phyloP scores from a whole-genome alignment of 2,329 filamentous ascomycete species.

The Bipolaris bicolor region DNA sequence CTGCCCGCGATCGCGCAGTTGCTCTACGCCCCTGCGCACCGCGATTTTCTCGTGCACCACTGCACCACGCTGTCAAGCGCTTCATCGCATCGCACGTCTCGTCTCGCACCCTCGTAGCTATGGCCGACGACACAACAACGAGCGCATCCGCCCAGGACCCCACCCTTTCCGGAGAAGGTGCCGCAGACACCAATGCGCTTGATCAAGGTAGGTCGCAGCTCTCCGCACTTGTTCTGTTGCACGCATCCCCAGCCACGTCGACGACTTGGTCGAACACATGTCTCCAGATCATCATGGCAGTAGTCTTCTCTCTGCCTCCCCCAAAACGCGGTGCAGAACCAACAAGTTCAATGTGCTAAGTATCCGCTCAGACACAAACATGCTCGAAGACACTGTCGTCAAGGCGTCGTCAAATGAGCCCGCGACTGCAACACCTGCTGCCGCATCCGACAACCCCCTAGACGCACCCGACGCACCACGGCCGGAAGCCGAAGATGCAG shows the following conservation, averaged over 20 bases:
- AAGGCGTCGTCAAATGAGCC: constrained; percentile 60
- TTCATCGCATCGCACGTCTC: constrained; percentile 27
- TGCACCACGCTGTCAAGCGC: constrained; percentile 26
- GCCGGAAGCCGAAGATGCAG: constrained; percentile 61
- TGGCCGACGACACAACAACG: constrained; percentile 45
- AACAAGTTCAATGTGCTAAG: constrained; percentile 4
- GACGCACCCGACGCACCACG: constrained; percentile 71
- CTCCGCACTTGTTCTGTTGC: not conserved
- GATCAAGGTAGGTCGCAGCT: constrained; percentile 41
- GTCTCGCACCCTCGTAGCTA: constrained; percentile 27
- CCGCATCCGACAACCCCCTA: constrained; percentile 67
- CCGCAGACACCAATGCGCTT: constrained; percentile 31
- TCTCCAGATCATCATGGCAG: not conserved
- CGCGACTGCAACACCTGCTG: constrained; percentile 63
- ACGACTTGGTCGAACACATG: not conserved
- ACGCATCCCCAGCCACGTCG: constrained; percentile 11
- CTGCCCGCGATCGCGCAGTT: constrained; percentile 15
- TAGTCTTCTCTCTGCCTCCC: not conserved
- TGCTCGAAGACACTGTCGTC: constrained; percentile 48
- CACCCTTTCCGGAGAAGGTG: constrained; percentile 31
- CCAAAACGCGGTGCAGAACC: not conserved
- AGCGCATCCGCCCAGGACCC: constrained; percentile 38
- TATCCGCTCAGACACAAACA: constrained; percentile 63
- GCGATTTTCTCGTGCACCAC: constrained; percentile 20
- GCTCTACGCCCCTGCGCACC: constrained; percentile 13